Percentiles rank a stretch among this genome's conserved stretches.
phyloP scores from a whole-genome alignment of 176 grass and related monocot genomes.

The Eragrostis nindensis region DNA sequence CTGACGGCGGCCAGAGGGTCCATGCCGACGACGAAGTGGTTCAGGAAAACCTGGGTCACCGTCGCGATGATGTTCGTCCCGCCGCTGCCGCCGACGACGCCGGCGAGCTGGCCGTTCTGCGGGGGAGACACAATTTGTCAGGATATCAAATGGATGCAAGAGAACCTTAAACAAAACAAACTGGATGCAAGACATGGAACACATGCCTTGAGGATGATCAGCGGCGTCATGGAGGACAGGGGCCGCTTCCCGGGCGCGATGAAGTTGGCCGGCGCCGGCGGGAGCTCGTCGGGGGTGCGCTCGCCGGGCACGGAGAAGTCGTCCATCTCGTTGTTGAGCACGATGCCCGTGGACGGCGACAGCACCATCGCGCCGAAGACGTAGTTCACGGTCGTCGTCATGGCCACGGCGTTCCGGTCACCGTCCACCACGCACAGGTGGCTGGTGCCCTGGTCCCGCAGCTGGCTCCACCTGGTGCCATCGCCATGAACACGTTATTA shows the following conservation, averaged over 20 bases:
- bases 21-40: slow-evolving; percentile 85
- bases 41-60: slow-evolving; percentile 73
- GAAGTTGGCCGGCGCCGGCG: slow-evolving; percentile 89
- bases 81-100: slow-evolving; percentile 80
- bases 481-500: background rate
- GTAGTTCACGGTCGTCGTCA: slow-evolving; percentile 82
- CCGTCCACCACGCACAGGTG: slow-evolving; percentile 84
- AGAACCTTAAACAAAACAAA: background rate
- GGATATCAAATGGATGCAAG: background rate
- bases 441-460: slow-evolving; percentile 77
- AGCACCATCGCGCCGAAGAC: slow-evolving; percentile 66
- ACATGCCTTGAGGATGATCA: slow-evolving; percentile 69
- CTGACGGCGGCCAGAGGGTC: slow-evolving; percentile 71
- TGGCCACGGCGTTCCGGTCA: slow-evolving; percentile 78
- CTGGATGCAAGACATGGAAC: background rate
- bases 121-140: background rate
- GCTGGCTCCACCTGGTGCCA: slow-evolving; percentile 71
- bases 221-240: slow-evolving; percentile 82
- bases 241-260: slow-evolving; percentile 73
- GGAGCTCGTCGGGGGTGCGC: slow-evolving; percentile 56
- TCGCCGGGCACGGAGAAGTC: slow-evolving; percentile 78
- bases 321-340: slow-evolving; percentile 96
- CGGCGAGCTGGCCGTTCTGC: slow-evolving; percentile 70
- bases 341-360: slow-evolving; percentile 85
- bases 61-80: slow-evolving; percentile 71